These are phyloP conservation scores for Apiospora saccharicola DNA, from an alignment of 2,329 filamentous ascomycete species.

Conservation along the genomic window DNA sequence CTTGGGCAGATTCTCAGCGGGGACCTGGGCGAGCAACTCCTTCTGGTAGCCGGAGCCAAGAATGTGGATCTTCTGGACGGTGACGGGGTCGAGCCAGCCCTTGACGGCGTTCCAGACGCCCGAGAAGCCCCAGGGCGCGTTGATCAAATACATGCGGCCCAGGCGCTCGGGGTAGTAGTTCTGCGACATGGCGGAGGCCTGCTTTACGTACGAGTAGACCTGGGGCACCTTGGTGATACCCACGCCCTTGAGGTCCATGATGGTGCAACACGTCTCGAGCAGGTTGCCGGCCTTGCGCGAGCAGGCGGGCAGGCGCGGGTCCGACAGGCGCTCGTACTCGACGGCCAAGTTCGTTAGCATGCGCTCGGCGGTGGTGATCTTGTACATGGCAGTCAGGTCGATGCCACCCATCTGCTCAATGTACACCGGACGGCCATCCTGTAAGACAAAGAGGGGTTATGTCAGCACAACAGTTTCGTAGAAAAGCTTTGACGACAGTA, in stretches of 20 bases:
- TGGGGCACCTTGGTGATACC: conserved; percentile 80
- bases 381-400: conserved; percentile 87
- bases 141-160: conserved; percentile 96
- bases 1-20: conserved; percentile 87
- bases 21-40: conserved; percentile 84
- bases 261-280: conserved; percentile 96
- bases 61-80: conserved; percentile 94
- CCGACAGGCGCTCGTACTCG: conserved; percentile 96
- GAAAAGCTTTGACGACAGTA: conserved; percentile 21
- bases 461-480: conserved; percentile 3
- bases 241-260: conserved; percentile 98
- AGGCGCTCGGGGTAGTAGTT: conserved; percentile 99
- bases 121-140: conserved; percentile 95
- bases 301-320: conserved; percentile 93
- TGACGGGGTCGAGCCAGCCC: conserved; percentile 95
- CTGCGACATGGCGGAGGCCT: conserved; percentile 89
- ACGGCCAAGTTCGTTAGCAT: conserved; percentile 97
- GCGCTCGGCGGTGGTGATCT: conserved; percentile 89
- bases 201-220: conserved; percentile 87
- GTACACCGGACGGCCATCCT: conserved; percentile 97
- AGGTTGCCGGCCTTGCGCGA: conserved; percentile 89
- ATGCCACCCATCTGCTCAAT: conserved; percentile 96
- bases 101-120: conserved; percentile 87
- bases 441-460: conserved; percentile 20
- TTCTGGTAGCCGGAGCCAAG: conserved; percentile 82